Percentiles rank a stretch among this genome's conserved stretches.
phyloP scores from a whole-genome alignment of 306 rosid species.

The Vicia faba region DNA sequence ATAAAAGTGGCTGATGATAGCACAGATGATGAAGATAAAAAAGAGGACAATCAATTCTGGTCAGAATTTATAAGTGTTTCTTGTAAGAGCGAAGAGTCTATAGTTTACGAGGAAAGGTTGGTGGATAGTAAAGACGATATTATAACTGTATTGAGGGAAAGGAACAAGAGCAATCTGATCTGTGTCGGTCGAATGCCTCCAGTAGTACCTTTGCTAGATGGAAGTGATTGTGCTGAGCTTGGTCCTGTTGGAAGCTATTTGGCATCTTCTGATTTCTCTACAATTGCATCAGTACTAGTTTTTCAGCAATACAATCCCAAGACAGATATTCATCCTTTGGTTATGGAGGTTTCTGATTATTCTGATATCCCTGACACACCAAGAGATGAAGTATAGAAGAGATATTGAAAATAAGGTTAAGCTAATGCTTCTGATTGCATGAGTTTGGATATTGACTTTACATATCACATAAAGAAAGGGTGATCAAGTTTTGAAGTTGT shows the following conservation, averaged over 20 bases:
- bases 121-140: slow-evolving; percentile 51
- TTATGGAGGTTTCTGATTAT: slow-evolving; percentile 50
- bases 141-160: slow-evolving; percentile 35
- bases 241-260: slow-evolving; percentile 72
- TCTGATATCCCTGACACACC: slow-evolving; percentile 46
- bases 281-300: slow-evolving; percentile 53
- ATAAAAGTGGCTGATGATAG: slow-evolving; percentile 19
- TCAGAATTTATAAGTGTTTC: slow-evolving; percentile 37
- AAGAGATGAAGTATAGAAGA: not conserved
- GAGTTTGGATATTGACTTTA: slow-evolving; percentile 8
- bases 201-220: slow-evolving; percentile 44
- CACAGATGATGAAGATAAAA: slow-evolving; percentile 29
- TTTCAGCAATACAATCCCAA: slow-evolving; percentile 56
- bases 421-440: slow-evolving; percentile 5
- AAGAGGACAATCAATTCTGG: slow-evolving; percentile 45
- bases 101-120: slow-evolving; percentile 50
- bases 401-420: not conserved
- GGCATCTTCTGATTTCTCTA: slow-evolving; percentile 62
- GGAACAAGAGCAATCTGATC: slow-evolving; percentile 48
- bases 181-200: slow-evolving; percentile 59
- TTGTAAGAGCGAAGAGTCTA: slow-evolving; percentile 38
- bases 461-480: slow-evolving; percentile 1
- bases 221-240: slow-evolving; percentile 59
- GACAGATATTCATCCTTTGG: slow-evolving; percentile 43
- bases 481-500: not conserved